phyloP scores from a whole-genome alignment of 176 grass and related monocot species.

The Olyra latifolia region DNA sequence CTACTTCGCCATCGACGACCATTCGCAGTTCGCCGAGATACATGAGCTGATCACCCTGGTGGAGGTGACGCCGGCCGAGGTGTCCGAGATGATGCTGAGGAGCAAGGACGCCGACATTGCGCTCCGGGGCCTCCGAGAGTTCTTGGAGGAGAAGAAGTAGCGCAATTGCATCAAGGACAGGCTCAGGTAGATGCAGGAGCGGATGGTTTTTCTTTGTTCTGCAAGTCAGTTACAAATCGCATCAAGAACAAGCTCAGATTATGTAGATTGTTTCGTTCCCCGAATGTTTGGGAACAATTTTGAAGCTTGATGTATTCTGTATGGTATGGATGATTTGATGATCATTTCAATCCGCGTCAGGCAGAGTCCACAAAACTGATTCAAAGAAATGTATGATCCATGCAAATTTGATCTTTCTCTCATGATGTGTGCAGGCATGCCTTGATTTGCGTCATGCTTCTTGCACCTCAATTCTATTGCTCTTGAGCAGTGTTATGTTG shows the following conservation, averaged over 20 bases:
- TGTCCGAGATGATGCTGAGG: conserved; percentile 38
- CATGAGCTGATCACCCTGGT: not conserved
- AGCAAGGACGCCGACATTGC: not conserved
- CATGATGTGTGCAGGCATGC: not conserved
- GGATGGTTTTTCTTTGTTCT: too few relatives aligned
- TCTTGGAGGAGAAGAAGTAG: not conserved
- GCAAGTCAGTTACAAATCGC: not conserved
- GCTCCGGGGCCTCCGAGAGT: not conserved
- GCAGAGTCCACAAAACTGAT: not conserved
- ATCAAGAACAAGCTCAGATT: too few relatives aligned
- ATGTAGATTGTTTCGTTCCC: too few relatives aligned
- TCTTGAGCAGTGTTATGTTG: too few relatives aligned
- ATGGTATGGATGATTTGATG: not conserved
- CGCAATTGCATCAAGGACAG: too few relatives aligned
- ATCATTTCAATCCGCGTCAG: not conserved
- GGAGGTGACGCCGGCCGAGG: conserved; percentile 34
- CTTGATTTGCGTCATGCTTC: too few relatives aligned
- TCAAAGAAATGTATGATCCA: not conserved
- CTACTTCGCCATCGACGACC: conserved; percentile 41
- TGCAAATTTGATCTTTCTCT: not conserved
- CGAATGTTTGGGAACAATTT: not conserved
- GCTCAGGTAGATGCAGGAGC: too few relatives aligned
- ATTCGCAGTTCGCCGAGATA: conserved; percentile 36
- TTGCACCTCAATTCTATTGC: too few relatives aligned
- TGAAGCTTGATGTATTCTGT: not conserved